A percentile compares a stretch with the other conserved stretches of the same genome.
Conservation (phyloP, 2,329 filamentous ascomycete species). For the Epichloe typhina region DNA sequence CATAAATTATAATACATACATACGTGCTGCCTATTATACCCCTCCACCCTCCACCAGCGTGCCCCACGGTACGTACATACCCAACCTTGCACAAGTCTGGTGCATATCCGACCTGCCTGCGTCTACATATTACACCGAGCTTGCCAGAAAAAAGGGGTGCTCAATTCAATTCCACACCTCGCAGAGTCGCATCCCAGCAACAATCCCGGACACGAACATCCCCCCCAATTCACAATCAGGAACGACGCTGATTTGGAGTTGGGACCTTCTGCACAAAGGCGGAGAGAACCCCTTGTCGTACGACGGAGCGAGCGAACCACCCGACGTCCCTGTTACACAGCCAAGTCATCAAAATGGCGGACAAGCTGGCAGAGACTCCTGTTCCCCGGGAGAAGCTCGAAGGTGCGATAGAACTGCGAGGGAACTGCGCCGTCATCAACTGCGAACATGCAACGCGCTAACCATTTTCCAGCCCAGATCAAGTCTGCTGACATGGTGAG, state of each 20-base stretch:
- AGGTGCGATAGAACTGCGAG: slow-evolving; percentile 31
- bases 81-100: background rate
- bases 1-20: too few species aligned
- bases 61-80: background rate
- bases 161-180: background rate
- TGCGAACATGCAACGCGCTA: slow-evolving; percentile 2
- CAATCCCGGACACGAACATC: background rate
- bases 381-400: slow-evolving; percentile 65
- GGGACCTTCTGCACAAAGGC: background rate
- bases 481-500: slow-evolving; percentile 97
- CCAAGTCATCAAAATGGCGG: slow-evolving; percentile 19
- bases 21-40: too few species aligned
- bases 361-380: slow-evolving; percentile 28
- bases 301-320: background rate
- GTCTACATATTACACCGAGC: background rate
- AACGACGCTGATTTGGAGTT: background rate
- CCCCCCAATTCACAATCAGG: background rate
- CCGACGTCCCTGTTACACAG: background rate
- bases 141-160: slow-evolving; percentile 1
- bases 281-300: background rate
- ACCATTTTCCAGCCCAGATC: slow-evolving; percentile 58
- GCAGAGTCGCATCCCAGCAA: background rate
- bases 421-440: background rate
- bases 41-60: background rate
- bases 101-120: background rate